Percentiles rank a stretch among this genome's conserved stretches.
phyloP scores from a whole-genome alignment of 108 stramenopile genomes.

The Pseudonitzschia multiseries region DNA sequence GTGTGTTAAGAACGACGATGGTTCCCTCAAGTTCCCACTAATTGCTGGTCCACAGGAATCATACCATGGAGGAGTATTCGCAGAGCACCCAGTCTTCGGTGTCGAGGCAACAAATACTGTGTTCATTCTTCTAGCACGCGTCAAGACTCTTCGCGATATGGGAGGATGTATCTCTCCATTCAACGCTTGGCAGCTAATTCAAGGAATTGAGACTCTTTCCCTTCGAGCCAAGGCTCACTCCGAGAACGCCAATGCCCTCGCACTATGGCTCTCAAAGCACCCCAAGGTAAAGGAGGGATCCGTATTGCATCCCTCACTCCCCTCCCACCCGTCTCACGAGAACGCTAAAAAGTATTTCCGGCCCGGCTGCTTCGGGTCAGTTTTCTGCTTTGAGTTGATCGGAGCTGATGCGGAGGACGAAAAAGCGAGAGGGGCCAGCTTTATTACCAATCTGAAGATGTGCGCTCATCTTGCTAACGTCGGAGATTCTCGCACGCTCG shows the following conservation, averaged over 20 bases:
- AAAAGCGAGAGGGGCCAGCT: constrained; percentile 68
- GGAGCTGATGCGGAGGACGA: constrained; percentile 59
- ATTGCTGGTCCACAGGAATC: constrained; percentile 64
- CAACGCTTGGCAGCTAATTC: constrained; percentile 80
- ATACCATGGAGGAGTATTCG: constrained; percentile 67
- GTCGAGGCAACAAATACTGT: constrained; percentile 29
- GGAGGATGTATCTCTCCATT: constrained; percentile 83
- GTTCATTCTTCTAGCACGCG: constrained; percentile 67
- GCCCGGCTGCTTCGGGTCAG: constrained; percentile 11
- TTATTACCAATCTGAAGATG: constrained; percentile 74
- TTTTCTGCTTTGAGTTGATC: constrained; percentile 6
- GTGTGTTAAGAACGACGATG: constrained; percentile 24
- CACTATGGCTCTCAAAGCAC: constrained; percentile 64
- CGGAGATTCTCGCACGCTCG: constrained; percentile 79
- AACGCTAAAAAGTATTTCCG: constrained; percentile 37
- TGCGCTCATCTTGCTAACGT: constrained; percentile 91
- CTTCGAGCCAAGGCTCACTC: constrained; percentile 87
- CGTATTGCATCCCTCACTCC: constrained; percentile 15
- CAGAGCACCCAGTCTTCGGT: constrained; percentile 64
- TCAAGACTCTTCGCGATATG: constrained; percentile 78
- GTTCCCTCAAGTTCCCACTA: constrained; percentile 77
- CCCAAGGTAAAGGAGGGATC: constrained; percentile 62
- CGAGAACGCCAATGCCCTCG: constrained; percentile 81
- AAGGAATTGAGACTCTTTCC: constrained; percentile 88
- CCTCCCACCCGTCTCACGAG: constrained; percentile 49